Conservation (phyloP, 106 monocot genomes). For the Ottelia alismoides region DNA sequence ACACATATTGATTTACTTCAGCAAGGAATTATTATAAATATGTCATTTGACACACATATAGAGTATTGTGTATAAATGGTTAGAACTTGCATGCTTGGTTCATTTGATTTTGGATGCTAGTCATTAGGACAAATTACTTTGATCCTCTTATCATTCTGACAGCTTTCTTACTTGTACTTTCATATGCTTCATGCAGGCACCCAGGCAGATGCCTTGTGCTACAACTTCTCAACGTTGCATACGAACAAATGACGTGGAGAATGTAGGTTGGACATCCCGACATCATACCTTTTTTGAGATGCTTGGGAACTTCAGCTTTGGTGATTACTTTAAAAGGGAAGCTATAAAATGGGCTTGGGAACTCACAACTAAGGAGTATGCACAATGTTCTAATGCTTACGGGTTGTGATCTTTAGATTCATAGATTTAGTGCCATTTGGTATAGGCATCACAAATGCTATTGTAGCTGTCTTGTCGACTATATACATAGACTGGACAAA, state of each 20-base stretch:
- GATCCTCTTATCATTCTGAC: too few species aligned
- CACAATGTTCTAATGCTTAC: slow-evolving; percentile 39
- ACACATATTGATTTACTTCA: too few species aligned
- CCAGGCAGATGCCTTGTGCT: slow-evolving; percentile 56
- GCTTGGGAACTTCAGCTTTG: slow-evolving; percentile 99
- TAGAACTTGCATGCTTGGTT: too few species aligned
- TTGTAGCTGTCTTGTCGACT: too few species aligned
- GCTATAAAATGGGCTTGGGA: slow-evolving; percentile 98
- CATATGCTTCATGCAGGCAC: slow-evolving; percentile 39
- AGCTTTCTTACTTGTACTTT: too few species aligned
- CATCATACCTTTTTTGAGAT: slow-evolving; percentile 99
- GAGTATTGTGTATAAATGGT: too few species aligned
- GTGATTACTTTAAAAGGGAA: slow-evolving; percentile 97
- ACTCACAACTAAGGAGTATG: slow-evolving; percentile 96
- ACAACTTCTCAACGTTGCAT: slow-evolving; percentile 87
- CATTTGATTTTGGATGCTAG: too few species aligned
- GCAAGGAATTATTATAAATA: too few species aligned
- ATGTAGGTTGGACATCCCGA: slow-evolving; percentile 74
- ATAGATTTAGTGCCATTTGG: slow-evolving; percentile 44
- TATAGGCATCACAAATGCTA: too few species aligned
- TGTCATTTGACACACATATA: too few species aligned
- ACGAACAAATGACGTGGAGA: slow-evolving; percentile 93
- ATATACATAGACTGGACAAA: too few species aligned
- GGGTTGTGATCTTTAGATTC: slow-evolving; percentile 58
- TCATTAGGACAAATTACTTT: too few species aligned